Percentiles rank a stretch among this genome's conserved stretches.
These are phyloP conservation scores for Capronia americana DNA, from an alignment of 2,329 filamentous ascomycete genomes.

Conservation along the genomic window DNA sequence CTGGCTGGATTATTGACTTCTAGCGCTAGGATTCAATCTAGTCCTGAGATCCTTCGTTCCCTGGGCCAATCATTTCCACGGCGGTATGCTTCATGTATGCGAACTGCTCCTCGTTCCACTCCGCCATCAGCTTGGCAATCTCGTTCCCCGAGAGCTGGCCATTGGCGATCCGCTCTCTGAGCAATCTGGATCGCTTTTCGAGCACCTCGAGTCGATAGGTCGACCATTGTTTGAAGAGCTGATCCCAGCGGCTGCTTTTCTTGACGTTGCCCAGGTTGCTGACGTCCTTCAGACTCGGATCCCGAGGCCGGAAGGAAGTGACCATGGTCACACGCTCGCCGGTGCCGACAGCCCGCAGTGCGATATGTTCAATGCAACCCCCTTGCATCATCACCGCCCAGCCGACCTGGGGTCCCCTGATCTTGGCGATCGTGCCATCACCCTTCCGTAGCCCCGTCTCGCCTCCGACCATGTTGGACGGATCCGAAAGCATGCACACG, in stretches of 20 bases:
- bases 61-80: constrained; percentile 22
- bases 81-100: constrained; percentile 27
- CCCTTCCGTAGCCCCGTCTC: constrained; percentile 42
- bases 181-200: constrained; percentile 21
- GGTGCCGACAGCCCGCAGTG: constrained; percentile 39
- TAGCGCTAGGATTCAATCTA: too few species aligned
- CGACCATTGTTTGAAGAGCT: constrained; percentile 29
- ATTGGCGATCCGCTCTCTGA: constrained; percentile 19
- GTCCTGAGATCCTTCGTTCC: constrained; percentile 25
- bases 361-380: constrained; percentile 41
- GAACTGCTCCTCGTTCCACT: constrained; percentile 28
- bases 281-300: constrained; percentile 23
- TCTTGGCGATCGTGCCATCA: constrained; percentile 35
- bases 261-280: constrained; percentile 29
- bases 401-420: constrained; percentile 39
- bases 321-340: constrained; percentile 42
- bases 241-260: constrained; percentile 25
- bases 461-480: constrained; percentile 42
- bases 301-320: constrained; percentile 41
- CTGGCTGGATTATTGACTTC: not conserved
- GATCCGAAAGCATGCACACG: constrained; percentile 44
- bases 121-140: constrained; percentile 24
- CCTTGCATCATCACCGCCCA: constrained; percentile 43
- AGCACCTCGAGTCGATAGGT: constrained; percentile 27
- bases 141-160: constrained; percentile 11